Evolutionary conservation across 306 rosid species (phyloP), one percentile per base, ranked within the genome.

Genomic region (Albizia julibrissin): DNA sequence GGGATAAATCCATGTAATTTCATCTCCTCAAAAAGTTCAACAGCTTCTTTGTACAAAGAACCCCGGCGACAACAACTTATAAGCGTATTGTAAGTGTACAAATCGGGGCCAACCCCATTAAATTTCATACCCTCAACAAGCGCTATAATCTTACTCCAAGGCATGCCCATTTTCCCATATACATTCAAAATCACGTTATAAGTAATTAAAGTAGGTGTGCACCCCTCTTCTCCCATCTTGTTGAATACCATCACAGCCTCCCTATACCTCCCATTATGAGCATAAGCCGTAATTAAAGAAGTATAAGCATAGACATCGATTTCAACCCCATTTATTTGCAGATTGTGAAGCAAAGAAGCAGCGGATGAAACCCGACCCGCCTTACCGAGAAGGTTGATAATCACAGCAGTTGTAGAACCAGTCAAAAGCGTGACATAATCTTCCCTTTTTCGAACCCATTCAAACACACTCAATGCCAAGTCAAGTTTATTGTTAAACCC

Each of bases 91-190:
- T 91, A 95, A 46, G 98, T 95, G 75, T 91, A 95, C 77, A 86
- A 87, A 90, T 95, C 98, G 6, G 94, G 98, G 72, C 86, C 58
- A 88, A 93, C 61, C 77, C 97, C 91, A 0, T 86, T 75, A 19
- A 52, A 46, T 80, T 83, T 93, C 98, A 93, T 93, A 21, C 83
- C 31, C 6, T 88, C 81, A n/a, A 95, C 74, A 69, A 91, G 87
- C 22, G 77, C 84, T 13, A 82, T 75, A 56, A 89, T 88, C 80
- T 80, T 89, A 77, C 89, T 85, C 98, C 98, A 95, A 84, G 97
- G 91, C 93, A 90, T 89, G 4, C 99, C 97, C 97, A 93, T 91
- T 85, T 93, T 95, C 31, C 98, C 99, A 84, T 89, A 95, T 52
- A 93, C 97, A 83, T 90, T 89, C 85, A 95, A 81, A 37, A 93